phyloP scores from a whole-genome alignment of 805 yeast genomes.

The Wickerhamiella azyma region DNA sequence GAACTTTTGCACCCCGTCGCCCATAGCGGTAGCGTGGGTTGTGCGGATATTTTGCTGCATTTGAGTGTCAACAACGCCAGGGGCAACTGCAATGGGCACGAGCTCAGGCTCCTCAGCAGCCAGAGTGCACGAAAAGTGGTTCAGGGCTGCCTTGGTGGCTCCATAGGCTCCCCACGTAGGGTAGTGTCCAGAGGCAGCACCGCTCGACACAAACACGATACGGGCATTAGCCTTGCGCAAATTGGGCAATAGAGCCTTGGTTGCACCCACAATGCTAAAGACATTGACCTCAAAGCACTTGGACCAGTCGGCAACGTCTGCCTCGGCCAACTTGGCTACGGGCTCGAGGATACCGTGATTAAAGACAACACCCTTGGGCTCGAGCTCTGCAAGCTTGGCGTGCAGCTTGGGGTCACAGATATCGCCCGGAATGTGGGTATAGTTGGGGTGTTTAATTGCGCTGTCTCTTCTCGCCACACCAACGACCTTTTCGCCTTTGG shows the following conservation, averaged over 20 bases:
- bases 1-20: constrained; percentile 45
- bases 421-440: constrained; percentile 37
- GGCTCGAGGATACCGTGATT: constrained; percentile 76
- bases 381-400: constrained; percentile 19
- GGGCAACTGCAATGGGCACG: constrained; percentile 64
- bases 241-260: constrained; percentile 33
- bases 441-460: constrained; percentile 31
- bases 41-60: constrained; percentile 80
- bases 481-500: constrained; percentile 34
- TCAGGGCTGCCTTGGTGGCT: constrained; percentile 79
- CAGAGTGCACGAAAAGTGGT: constrained; percentile 55
- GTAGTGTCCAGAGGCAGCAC: constrained; percentile 56
- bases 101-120: constrained; percentile 54
- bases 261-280: constrained; percentile 56
- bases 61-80: constrained; percentile 84
- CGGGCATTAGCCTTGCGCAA: constrained; percentile 45
- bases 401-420: constrained; percentile 30
- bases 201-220: constrained; percentile 74
- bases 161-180: constrained; percentile 89
- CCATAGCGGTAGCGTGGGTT: constrained; percentile 45
- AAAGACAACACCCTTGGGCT: constrained; percentile 36
- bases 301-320: constrained; percentile 47
- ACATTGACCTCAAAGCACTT: constrained; percentile 59
- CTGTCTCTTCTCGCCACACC: constrained; percentile 60
- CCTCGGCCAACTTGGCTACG: constrained; percentile 40